Evolutionary conservation across 805 yeast genomes (phyloP), one percentile per base, ranked within the genome.

Genomic region (Candida dajiaensis): DNA sequence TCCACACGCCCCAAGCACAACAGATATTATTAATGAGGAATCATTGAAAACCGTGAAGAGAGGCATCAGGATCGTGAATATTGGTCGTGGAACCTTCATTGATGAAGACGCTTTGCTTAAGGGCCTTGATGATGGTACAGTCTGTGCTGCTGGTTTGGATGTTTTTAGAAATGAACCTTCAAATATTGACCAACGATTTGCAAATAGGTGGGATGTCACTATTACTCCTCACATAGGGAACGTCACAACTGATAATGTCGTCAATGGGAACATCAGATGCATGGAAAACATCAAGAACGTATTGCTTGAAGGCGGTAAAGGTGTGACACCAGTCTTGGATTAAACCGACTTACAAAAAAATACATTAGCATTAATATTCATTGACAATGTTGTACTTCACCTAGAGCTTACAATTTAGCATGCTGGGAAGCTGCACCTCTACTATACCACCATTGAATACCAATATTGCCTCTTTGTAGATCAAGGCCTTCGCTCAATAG

Each of bases 81-180:
- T 86, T 42, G 95, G 95, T 2, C 70, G 95, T 50, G 95, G 95
- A 1, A 55, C 74, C 6, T 75, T 84, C 29, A 72, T 86, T 48
- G 79, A 85, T 53, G 89, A 82, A 54, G 70, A 75, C n/a, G 89
- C 78, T 3, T 63, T 85, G 40, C 68, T 84, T 13, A 71, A 67
- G 6, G 90, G 82, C 0, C 68, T 86, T 46, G 71, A 80, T 46
- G 54, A 71, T 8, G 88, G 87, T 0, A 76, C 80, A 45, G 71
- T 86, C 3, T 64, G 73, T 11, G 77, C 81, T 58, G 87, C 81
- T 10, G 94, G 92, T 0, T 60, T 84, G 31, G 95, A 86, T 55
- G 95, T 86, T 6, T 84, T 68, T 62, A 80, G 76, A 50, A 62
- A 76, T 22, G 95, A 86, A 63, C 88, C 88, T 15, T 42, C 35